A percentile compares a stretch with the other conserved stretches of the same genome.
Evolutionary conservation across 768 basidiomycete genomes (phyloP).

Genomic region (Lentinula boryana): DNA sequence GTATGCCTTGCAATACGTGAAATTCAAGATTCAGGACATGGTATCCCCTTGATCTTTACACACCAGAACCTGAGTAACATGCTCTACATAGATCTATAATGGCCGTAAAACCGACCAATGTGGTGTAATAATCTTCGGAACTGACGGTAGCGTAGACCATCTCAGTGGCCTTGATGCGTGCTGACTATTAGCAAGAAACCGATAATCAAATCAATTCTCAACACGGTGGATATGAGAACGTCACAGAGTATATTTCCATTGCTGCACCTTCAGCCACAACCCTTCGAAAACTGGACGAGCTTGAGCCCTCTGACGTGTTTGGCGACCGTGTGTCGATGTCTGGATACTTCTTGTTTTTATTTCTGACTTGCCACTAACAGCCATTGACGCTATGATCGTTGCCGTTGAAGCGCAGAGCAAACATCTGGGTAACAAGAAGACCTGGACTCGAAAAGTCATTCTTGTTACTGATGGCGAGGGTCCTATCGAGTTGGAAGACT

Average conservation of each 20-base stretch:
- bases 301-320: conserved; percentile 45
- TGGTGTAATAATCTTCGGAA: conserved; percentile 86
- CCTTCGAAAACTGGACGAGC: conserved; percentile 56
- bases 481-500: conserved; percentile 67
- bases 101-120: conserved; percentile 92
- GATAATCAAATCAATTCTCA: conserved; percentile 56
- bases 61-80: neutral
- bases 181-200: conserved; percentile 40
- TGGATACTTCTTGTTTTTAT: neutral
- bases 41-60: conserved; percentile 28
- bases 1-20: conserved; percentile 81
- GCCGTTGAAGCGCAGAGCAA: conserved; percentile 72
- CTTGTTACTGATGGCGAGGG: conserved; percentile 84
- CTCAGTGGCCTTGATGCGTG: neutral
- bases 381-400: conserved; percentile 84
- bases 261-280: conserved; percentile 59
- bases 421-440: conserved; percentile 64
- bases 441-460: conserved; percentile 82
- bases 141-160: conserved; percentile 46
- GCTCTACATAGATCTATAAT: conserved; percentile 65
- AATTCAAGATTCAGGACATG: conserved; percentile 90
- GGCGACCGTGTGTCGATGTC: conserved; percentile 58
- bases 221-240: conserved; percentile 68
- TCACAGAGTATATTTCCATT: conserved; percentile 66
- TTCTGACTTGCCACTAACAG: conserved; percentile 27